phyloP scores from a whole-genome alignment of 192 early-diverging fungal genomes.

The Chytriomyces confervae region DNA sequence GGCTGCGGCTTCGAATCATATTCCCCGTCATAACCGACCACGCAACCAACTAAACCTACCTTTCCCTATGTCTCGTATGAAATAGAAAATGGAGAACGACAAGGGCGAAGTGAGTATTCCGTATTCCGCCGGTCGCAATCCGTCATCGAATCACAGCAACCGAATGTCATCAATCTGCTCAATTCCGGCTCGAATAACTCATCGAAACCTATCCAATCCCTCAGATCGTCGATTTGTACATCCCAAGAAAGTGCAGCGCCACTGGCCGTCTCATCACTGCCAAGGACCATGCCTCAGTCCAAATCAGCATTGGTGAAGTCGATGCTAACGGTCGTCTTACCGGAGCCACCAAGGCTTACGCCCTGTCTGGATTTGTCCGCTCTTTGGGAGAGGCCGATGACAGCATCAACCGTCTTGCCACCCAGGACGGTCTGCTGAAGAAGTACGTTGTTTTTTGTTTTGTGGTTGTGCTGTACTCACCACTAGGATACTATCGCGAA shows the following conservation, averaged over 20 bases:
- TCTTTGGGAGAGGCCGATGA: slow-evolving; percentile 92
- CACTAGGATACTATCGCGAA: slow-evolving; percentile 7
- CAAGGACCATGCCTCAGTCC: slow-evolving; percentile 99
- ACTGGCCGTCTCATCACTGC: slow-evolving; percentile 97
- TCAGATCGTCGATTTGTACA: slow-evolving; percentile 86
- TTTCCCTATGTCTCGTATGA: slow-evolving; percentile 1
- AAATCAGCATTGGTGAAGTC: slow-evolving; percentile 95
- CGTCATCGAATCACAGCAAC: not conserved
- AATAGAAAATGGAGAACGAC: slow-evolving; percentile 60
- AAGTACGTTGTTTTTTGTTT: slow-evolving; percentile 46
- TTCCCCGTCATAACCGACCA: no score
- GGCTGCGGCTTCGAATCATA: no score
- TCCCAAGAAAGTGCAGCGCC: slow-evolving; percentile 97
- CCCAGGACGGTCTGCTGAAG: slow-evolving; percentile 69
- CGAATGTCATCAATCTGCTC: no score
- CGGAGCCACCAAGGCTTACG: slow-evolving; percentile 82
- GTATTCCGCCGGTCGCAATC: not conserved
- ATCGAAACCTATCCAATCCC: not conserved
- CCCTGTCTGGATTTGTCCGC: slow-evolving; percentile 92
- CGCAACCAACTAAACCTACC: not conserved
- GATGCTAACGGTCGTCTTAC: slow-evolving; percentile 80
- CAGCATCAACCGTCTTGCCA: slow-evolving; percentile 93
- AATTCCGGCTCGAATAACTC: not conserved
- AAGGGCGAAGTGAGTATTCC: slow-evolving; percentile 51
- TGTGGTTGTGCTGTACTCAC: not conserved